Base-by-base conservation (phyloP, 805 yeast species). In the Jamesozyma spencerorum region DNA sequence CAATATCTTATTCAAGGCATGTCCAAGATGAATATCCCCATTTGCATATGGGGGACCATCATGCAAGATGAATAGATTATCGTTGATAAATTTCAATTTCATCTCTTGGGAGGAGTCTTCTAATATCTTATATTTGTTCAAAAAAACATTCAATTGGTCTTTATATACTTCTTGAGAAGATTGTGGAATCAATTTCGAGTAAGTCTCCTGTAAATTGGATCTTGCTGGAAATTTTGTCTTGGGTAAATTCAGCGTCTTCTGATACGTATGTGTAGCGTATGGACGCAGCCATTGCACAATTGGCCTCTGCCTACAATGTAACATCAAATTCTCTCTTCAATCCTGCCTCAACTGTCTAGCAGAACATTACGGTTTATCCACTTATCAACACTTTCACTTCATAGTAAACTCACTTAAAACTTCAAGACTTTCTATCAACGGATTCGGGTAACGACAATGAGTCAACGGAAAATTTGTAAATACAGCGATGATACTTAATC, bases 1-100 rank as follows among this genome's bases (percentile, higher is more conserved):
- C 41, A 86, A 61, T 17, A 87, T 74, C 57, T 92, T 90, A 65
- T 92, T 92, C 51, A 92, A 63, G 0, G 97, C 85, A 63, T 92
- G 99, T 41, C 97, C 86, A 37, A 88, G 61, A 59, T 92, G 99
- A 18, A 92, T 65, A 46, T 81, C 86, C 3, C 97, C 98, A 57
- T 92, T 92, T 11, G 98, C 97, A 62, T 90, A 92, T 0, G 99
- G 99, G 0, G 99, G 99, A 0, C 99, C 99, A 63, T 92, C 99
- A 51, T 88, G 97, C 1, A 92, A 64, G 1, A 81, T 71, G 51
- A 82, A 90, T 28, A 71, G 47, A 15, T 74, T 62, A 2, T 66
- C 63, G 19, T 47, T 42, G 0, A 56, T 46, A 38, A 48, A 56
- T n/a, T 47, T 40, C 32, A 47, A 27, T 50, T 50, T 40, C 45